Evolutionary conservation across 2,329 filamentous ascomycete species (phyloP).

Genomic region (Hymenoscyphus scutula): DNA sequence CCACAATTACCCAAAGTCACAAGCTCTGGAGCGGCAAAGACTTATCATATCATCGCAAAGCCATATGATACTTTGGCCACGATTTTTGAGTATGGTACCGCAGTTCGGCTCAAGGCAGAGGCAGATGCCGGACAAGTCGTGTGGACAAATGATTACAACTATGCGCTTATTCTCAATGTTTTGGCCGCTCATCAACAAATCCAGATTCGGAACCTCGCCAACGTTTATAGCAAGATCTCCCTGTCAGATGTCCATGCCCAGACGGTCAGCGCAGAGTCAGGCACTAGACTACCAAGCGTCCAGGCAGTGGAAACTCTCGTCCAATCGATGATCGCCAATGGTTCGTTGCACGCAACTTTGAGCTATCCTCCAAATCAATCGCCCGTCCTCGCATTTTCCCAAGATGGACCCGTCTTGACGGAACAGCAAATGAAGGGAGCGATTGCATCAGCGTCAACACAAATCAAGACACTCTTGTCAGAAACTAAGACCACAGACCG

Average conservation of each 20-base stretch:
- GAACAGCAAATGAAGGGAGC: conserved; percentile 52
- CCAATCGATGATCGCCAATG: conserved; percentile 53
- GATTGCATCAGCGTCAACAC: conserved; percentile 42
- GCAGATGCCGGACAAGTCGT: conserved; percentile 55
- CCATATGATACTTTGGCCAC: conserved; percentile 69
- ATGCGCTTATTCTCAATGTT: conserved; percentile 67
- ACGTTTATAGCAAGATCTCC: conserved; percentile 64
- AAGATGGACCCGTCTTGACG: conserved; percentile 43
- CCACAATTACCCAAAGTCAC: conserved; percentile 55
- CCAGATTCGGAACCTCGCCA: conserved; percentile 69
- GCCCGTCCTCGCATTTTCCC: conserved; percentile 51
- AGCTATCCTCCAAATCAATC: conserved; percentile 43
- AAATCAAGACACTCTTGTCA: conserved; percentile 45
- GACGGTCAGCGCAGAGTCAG: conserved; percentile 56
- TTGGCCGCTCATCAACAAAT: conserved; percentile 70
- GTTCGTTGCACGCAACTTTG: conserved; percentile 53
- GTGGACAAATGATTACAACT: conserved; percentile 73
- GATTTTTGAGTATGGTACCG: conserved; percentile 61
- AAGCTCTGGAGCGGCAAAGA: conserved; percentile 50
- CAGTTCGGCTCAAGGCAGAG: conserved; percentile 61
- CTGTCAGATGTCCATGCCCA: conserved; percentile 50
- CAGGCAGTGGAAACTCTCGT: conserved; percentile 48
- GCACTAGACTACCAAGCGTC: conserved; percentile 41
- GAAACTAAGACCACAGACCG: conserved; percentile 53
- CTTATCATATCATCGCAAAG: conserved; percentile 58